phyloP scores from a whole-genome alignment of 1,139 yeast species.

The Suhomyces bolitotheri region DNA sequence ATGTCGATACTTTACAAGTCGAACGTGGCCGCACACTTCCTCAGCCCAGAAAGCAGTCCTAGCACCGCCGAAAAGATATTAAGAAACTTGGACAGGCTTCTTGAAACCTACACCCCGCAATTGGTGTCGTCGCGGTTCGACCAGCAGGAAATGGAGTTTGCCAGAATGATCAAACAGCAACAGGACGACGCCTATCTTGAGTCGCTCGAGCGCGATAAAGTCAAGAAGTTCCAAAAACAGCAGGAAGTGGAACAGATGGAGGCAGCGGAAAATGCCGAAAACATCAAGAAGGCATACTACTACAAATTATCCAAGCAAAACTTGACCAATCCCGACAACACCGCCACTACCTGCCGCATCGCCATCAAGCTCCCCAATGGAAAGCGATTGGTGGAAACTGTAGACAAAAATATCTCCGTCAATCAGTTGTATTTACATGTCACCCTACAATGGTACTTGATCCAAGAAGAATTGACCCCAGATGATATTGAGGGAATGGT shows the following conservation, averaged over 20 bases:
- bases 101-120: conserved; percentile 53
- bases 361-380: conserved; percentile 57
- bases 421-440: conserved; percentile 66
- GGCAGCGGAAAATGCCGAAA: conserved; percentile 6
- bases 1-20: conserved; percentile 53
- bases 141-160: conserved; percentile 52
- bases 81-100: conserved; percentile 34
- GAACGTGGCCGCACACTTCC: conserved; percentile 29
- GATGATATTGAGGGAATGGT: conserved; percentile 11
- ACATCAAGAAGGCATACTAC: conserved; percentile 5
- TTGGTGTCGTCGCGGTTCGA: conserved; percentile 51
- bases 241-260: conserved; percentile 13
- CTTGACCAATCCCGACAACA: conserved; percentile 3
- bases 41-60: conserved; percentile 22
- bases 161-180: conserved; percentile 52
- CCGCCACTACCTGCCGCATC: conserved; percentile 14
- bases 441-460: conserved; percentile 41
- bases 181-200: conserved; percentile 59
- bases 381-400: conserved; percentile 56
- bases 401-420: conserved; percentile 49
- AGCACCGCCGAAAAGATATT: conserved; percentile 30
- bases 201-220: conserved; percentile 48
- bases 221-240: conserved; percentile 36
- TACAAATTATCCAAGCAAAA: conserved; percentile 1
- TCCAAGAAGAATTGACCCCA: conserved; percentile 6